Evolutionary conservation across 352 stramenopile species (phyloP), one percentile per base, ranked within the genome.

Genomic region (Phytophthora agathidicida): DNA sequence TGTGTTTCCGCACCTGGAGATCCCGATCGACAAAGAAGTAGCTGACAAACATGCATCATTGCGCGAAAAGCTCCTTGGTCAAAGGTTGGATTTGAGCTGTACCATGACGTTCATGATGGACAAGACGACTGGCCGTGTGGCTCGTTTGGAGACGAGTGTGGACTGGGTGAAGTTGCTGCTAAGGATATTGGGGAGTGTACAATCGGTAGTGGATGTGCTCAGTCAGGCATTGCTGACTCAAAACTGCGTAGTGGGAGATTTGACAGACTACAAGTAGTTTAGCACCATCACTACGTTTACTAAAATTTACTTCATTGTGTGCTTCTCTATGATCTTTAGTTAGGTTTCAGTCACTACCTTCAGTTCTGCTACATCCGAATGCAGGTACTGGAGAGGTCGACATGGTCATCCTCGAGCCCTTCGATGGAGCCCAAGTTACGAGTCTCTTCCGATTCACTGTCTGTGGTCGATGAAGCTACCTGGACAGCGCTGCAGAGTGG

Each of bases 351-450:
- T n/a, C n/a, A n/a, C n/a, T n/a, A n/a, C n/a, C n/a, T n/a, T n/a
- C n/a, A n/a, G n/a, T n/a, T n/a, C n/a, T n/a, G 13, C 45, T 53
- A 60, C 38, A 51, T 60, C 7, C 38, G 39, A 23, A 60, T 58
- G 10, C 36, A 30, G 6, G 36, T 60, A 19, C 27, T 36, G 0
- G 47, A 54, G 5, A 59, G 30, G 7, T 65, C 33, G 14, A 59
- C n/a, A 7, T 48, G 31, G 10, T 37, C 27, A 14, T 31, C 26
- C 3, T 66, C 58, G 5, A 66, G 13, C 2, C 41, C 57, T 42
- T 63, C 59, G 19, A 68, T 52, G 13, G 43, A 62, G 20, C 33
- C 46, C 17, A 67, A 48, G 26, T 56, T 62, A 50, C 41, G 58
- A 1, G 26, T 50, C 20, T 56, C 22, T 14, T 46, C 48, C 2